Conservation (phyloP, 1,284 basidiomycete genomes). For the Pseudozyma flocculosa region DNA sequence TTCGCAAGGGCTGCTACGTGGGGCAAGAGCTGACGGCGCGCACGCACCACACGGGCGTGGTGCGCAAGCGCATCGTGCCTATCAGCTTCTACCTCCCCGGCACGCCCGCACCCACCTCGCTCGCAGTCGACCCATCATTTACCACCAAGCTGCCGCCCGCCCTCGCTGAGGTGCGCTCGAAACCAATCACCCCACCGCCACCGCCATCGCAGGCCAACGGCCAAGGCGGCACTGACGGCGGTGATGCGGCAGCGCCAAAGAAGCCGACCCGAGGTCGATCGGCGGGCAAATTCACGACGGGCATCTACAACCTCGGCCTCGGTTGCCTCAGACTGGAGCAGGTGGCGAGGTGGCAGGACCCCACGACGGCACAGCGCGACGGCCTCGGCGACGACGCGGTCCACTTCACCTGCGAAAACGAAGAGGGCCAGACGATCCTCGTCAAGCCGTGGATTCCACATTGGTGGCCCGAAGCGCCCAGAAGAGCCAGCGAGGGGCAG, state of each 20-base stretch:
- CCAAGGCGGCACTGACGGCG: no score
- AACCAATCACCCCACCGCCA: constrained; percentile 6
- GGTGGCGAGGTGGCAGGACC: constrained; percentile 27
- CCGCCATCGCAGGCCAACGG: no score
- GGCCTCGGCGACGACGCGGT: constrained; percentile 6
- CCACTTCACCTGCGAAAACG: constrained; percentile 13
- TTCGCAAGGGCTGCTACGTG: constrained; percentile 95
- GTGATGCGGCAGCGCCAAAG: neutral
- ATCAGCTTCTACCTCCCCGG: constrained; percentile 59
- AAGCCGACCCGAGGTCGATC: constrained; percentile 32
- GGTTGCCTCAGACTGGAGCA: constrained; percentile 48
- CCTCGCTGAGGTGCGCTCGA: constrained; percentile 31
- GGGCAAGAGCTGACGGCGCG: constrained; percentile 96
- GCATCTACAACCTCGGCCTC: constrained; percentile 48
- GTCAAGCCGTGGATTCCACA: constrained; percentile 37
- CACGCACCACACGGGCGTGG: constrained; percentile 89
- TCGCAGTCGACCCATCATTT: constrained; percentile 3
- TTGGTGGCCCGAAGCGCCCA: constrained; percentile 38
- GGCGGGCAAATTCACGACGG: constrained; percentile 45
- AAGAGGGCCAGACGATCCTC: constrained; percentile 18
- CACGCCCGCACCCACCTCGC: constrained; percentile 4
- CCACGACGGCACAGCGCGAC: neutral
- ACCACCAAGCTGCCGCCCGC: constrained; percentile 4
- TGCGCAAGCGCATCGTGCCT: constrained; percentile 87
- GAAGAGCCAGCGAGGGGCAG: neutral